Conservation (phyloP, 768 basidiomycete genomes). For the Lepiota brunneoincarnata region DNA sequence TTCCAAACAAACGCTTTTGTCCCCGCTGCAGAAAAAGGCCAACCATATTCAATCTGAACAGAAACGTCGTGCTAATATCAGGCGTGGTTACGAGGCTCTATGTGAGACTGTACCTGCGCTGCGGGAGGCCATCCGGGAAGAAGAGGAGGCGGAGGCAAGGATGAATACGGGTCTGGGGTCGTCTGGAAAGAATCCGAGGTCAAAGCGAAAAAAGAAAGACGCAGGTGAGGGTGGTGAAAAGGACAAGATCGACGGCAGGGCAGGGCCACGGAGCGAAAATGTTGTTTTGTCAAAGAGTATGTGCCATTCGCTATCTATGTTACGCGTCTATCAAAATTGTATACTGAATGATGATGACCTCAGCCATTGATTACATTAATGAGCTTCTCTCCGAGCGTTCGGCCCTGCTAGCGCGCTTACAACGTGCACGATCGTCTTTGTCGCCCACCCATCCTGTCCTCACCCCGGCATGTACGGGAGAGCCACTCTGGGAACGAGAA, state of each 20-base stretch:
- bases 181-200: conserved; percentile 21
- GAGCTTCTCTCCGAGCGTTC: conserved; percentile 61
- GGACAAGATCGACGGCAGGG: conserved; percentile 76
- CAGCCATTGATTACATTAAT: conserved; percentile 86
- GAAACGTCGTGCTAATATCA: conserved; percentile 89
- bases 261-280: conserved; percentile 89
- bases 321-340: not conserved
- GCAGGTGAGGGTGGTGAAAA: conserved; percentile 45
- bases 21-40: conserved; percentile 85
- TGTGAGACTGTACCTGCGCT: conserved; percentile 83
- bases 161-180: conserved; percentile 11
- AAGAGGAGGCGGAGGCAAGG: conserved; percentile 50
- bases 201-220: conserved; percentile 38
- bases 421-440: conserved; percentile 54
- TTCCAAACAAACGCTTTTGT: conserved; percentile 44
- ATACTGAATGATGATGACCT: conserved; percentile 7
- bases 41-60: conserved; percentile 95
- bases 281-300: conserved; percentile 85
- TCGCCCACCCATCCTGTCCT: conserved; percentile 62
- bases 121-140: conserved; percentile 73
- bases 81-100: conserved; percentile 84
- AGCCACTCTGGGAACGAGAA: conserved; percentile 74
- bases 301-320: conserved; percentile 26
- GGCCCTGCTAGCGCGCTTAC: conserved; percentile 53
- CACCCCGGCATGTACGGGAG: conserved; percentile 22